phyloP scores from a whole-genome alignment of 495 filamentous ascomycete genomes.

The Podospora sp. region DNA sequence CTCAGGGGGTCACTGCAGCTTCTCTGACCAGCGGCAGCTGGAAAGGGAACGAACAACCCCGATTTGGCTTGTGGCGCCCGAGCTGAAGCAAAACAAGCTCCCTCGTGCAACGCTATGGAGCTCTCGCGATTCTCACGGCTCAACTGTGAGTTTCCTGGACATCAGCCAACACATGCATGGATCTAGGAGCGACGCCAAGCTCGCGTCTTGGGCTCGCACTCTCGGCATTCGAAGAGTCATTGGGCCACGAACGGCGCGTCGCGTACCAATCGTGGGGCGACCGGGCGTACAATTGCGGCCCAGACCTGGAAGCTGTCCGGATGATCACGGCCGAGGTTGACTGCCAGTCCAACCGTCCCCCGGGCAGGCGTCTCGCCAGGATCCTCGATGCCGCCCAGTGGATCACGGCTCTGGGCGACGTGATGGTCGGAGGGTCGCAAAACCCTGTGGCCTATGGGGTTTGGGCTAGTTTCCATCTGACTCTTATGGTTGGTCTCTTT shows the following conservation, averaged over 20 bases:
- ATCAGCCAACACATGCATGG: conserved; percentile 1
- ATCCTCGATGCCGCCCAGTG: background rate
- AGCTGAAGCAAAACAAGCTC: background rate
- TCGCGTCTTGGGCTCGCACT: conserved; percentile 4
- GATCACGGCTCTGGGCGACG: background rate
- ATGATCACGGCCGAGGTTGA: background rate
- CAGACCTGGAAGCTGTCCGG: background rate
- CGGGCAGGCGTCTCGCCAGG: background rate
- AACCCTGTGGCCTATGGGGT: background rate
- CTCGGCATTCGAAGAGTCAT: conserved; percentile 4
- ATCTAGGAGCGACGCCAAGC: conserved; percentile 1
- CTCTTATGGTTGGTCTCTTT: background rate
- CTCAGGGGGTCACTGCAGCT: background rate
- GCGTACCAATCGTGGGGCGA: background rate
- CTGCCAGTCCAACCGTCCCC: background rate
- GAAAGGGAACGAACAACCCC: background rate
- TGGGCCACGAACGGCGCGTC: background rate
- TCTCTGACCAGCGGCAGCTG: background rate
- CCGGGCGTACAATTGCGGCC: background rate
- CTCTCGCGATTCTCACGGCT: background rate
- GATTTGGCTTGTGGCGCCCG: background rate
- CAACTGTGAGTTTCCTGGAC: background rate
- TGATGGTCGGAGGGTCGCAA: background rate
- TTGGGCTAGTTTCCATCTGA: background rate
- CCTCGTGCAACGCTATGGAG: background rate